Evolutionary conservation across 2,329 filamentous ascomycete species (phyloP).

Genomic region (Ophiostoma triangulosporum): DNA sequence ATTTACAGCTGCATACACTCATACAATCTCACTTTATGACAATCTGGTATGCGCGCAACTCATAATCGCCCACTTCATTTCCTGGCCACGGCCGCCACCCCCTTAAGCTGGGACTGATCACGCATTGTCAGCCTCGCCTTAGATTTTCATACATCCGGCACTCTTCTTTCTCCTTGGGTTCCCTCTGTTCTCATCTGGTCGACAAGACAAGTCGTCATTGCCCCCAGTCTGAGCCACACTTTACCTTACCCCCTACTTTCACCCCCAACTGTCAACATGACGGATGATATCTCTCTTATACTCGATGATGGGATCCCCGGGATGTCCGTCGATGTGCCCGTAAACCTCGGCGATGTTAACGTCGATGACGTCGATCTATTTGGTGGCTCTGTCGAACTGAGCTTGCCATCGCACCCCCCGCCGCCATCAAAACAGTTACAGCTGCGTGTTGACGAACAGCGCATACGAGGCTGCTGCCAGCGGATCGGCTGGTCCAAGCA

Average conservation of each 20-base stretch:
- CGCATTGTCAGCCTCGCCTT: not conserved
- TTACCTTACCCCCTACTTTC: not conserved
- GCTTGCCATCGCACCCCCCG: slow-evolving; percentile 34
- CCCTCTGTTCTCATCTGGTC: not conserved
- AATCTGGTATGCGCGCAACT: not conserved
- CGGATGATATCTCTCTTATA: slow-evolving; percentile 9
- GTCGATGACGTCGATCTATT: slow-evolving; percentile 53
- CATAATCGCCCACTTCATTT: not conserved
- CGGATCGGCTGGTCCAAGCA: slow-evolving; percentile 77
- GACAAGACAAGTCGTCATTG: too few species aligned
- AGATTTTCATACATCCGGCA: not conserved
- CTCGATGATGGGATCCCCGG: slow-evolving; percentile 26
- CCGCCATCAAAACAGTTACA: slow-evolving; percentile 50
- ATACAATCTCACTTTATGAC: not conserved
- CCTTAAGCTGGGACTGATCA: not conserved
- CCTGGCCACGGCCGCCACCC: not conserved
- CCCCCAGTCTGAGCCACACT: not conserved
- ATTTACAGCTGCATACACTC: not conserved
- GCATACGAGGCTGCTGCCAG: slow-evolving; percentile 67
- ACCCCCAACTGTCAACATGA: not conserved
- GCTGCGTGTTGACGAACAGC: slow-evolving; percentile 63
- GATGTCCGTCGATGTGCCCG: slow-evolving; percentile 31
- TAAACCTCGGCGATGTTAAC: slow-evolving; percentile 40
- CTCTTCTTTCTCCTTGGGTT: not conserved
- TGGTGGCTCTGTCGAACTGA: slow-evolving; percentile 28